Conservation (phyloP, 2,329 filamentous ascomycete species). For the Pyricularia pennisetigena region DNA sequence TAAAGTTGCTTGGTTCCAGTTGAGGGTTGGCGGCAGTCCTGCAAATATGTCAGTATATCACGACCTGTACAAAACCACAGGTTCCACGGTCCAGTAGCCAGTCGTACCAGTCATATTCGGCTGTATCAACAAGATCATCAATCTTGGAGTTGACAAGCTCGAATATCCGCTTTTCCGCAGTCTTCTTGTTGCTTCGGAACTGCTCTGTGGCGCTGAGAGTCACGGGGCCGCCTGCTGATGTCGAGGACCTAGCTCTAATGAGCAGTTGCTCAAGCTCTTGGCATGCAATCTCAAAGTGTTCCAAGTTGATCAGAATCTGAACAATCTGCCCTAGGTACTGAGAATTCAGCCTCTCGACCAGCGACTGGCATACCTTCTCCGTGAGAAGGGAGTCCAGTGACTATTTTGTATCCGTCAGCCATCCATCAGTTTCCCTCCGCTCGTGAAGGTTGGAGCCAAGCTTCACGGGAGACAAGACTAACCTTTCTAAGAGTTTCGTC, state of each 20-base stretch:
- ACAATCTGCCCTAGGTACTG: conserved; percentile 97
- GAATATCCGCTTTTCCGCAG: conserved; percentile 93
- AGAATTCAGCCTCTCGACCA: conserved; percentile 79
- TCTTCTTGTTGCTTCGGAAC: conserved; percentile 87
- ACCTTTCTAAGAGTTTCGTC: conserved; percentile 82
- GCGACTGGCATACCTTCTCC: conserved; percentile 79
- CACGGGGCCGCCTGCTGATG: conserved; percentile 70
- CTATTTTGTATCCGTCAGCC: conserved; percentile 26
- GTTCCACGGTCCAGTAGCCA: conserved; percentile 10
- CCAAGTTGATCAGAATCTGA: conserved; percentile 93
- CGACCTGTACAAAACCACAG: neutral
- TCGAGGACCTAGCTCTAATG: conserved; percentile 73
- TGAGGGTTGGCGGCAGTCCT: conserved; percentile 48
- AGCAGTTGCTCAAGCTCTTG: conserved; percentile 80
- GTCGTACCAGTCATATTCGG: conserved; percentile 83
- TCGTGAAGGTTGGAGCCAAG: too few relatives aligned
- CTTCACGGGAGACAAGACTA: conserved; percentile 10
- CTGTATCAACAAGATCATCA: conserved; percentile 91
- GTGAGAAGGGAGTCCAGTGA: conserved; percentile 92
- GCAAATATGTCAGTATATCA: neutral
- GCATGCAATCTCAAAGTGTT: conserved; percentile 93
- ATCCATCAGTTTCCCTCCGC: neutral
- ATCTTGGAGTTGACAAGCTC: conserved; percentile 98
- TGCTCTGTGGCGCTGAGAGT: conserved; percentile 73
- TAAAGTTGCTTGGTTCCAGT: conserved; percentile 78